Conservation (phyloP, 306 rosid species). For the Neltuma alba region DNA sequence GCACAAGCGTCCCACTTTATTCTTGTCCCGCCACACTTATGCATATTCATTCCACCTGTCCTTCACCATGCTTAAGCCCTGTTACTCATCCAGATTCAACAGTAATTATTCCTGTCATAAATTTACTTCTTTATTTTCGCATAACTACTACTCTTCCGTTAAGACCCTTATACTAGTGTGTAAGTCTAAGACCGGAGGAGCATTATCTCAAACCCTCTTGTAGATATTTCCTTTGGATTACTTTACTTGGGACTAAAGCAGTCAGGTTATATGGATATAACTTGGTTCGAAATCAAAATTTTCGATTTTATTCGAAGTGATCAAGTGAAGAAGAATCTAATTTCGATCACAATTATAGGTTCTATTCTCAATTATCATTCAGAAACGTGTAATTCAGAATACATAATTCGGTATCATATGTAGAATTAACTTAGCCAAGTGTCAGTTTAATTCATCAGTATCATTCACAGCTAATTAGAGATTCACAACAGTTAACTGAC, state of each 20-base stretch:
- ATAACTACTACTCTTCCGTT: too few species aligned
- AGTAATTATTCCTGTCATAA: neutral
- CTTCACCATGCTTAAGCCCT: neutral
- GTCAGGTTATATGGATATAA: neutral
- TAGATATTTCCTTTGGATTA: neutral
- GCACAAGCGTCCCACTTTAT: neutral
- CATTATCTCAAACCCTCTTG: too few species aligned
- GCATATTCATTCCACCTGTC: conserved; percentile 18
- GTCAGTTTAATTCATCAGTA: neutral
- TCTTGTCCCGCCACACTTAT: neutral
- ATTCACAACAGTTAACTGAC: neutral
- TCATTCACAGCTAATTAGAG: neutral
- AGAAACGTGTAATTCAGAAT: neutral
- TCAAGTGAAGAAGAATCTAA: neutral
- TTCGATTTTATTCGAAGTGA: neutral
- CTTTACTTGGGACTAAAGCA: neutral
- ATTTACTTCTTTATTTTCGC: neutral
- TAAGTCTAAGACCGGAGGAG: too few species aligned
- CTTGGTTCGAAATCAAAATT: neutral
- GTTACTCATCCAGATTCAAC: neutral
- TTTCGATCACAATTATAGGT: neutral
- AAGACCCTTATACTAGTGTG: too few species aligned
- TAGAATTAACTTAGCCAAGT: neutral
- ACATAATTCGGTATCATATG: neutral
- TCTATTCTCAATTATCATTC: neutral